Base-by-base conservation (phyloP, 352 stramenopile species). In the Peronospora belbahrii region DNA sequence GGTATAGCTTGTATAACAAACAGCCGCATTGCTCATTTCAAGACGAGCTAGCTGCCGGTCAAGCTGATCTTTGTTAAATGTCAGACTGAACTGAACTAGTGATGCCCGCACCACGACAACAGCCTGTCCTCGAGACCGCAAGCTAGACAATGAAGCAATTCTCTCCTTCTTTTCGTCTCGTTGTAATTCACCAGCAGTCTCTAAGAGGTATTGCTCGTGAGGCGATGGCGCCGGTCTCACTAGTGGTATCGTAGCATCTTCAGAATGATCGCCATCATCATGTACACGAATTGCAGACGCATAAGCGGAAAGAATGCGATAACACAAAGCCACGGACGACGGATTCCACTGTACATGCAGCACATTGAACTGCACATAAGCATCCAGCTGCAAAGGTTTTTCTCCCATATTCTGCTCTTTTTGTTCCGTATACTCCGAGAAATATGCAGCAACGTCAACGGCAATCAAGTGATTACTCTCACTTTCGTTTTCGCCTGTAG, bases 311-410 rank as follows among this genome's bases (percentile, higher is more conserved):
- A 74, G 25, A 47, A 92, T 83, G 11, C 79, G 75, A 45, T 86
- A 86, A 42, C 88, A 47, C 19, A 88, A 31, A 18, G 74, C 71
- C 46, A 92, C 78, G 0, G 81, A 92, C 19, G 81, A 88, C 22
- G 81, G 81, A 43, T 92, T 92, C 81, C 81, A 92, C 42, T 92
- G 81, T 19, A 92, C 20, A 49, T 88, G 60, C 11, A 92, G 48
- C 18, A 86, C 67, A 48, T 85, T 84, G 18, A 85, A 85, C 0
- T 80, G 61, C 20, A 80, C 45, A 40, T 82, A 63, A 1, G 82
- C 57, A 8, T 86, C 55, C 35, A 70, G 48, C n/a, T 85, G 59
- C 9, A 38, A 59, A 1, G 52, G 52, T 5, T 43, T 45, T 2
- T 34, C 30, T 8, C 18, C 30, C 3, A 3, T 31, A 11, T 41